These are phyloP conservation scores for Aspergillus flavus DNA, from an alignment of 2,329 filamentous ascomycete genomes.

Conservation along the genomic window DNA sequence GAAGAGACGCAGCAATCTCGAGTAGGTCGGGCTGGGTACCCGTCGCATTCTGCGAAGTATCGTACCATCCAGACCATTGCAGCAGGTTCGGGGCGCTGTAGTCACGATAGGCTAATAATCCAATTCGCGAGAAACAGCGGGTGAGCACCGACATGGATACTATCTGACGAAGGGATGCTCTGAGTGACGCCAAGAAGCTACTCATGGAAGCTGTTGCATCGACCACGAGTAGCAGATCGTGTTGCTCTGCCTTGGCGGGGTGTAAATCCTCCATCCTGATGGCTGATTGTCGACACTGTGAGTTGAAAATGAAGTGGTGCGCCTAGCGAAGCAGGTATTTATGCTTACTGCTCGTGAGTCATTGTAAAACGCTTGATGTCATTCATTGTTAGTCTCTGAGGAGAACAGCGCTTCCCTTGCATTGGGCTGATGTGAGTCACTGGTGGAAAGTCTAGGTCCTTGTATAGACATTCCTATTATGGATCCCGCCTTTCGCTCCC, in stretches of 20 bases:
- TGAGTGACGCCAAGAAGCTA: slow-evolving; percentile 47
- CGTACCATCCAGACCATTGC: slow-evolving; percentile 56
- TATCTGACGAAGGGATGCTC: slow-evolving; percentile 53
- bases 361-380: too few species aligned
- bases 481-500: not conserved
- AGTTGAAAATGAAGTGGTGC: not conserved
- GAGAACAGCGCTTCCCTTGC: too few species aligned
- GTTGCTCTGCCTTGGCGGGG: not conserved
- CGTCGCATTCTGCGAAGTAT: slow-evolving; percentile 9
- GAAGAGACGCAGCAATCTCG: slow-evolving; percentile 38
- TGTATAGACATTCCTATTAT: not conserved
- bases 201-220: slow-evolving; percentile 24
- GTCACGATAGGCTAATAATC: slow-evolving; percentile 56
- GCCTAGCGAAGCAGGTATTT: not conserved
- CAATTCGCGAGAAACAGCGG: slow-evolving; percentile 54
- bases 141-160: slow-evolving; percentile 54
- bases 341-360: not conserved
- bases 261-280: not conserved
- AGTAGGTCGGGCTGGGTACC: slow-evolving; percentile 38
- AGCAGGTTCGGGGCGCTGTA: slow-evolving; percentile 42
- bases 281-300: not conserved
- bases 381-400: too few species aligned
- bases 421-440: too few species aligned
- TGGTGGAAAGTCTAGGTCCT: too few species aligned
- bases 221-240: slow-evolving; percentile 21